Conservation (phyloP, 495 filamentous ascomycete species). For the Sabuloglossum arenarium region DNA sequence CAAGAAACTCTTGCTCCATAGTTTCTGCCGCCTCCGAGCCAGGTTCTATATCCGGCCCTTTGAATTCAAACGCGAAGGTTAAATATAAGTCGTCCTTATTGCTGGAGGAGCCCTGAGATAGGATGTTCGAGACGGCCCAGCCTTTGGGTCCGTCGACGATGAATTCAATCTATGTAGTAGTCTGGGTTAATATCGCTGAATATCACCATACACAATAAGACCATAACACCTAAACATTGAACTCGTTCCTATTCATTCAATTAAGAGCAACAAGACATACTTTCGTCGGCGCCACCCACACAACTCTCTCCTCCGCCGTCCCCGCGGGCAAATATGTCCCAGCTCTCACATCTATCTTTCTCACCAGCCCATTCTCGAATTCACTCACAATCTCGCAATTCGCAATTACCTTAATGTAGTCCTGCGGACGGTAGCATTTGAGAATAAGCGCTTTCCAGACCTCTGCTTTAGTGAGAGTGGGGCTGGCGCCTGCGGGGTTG, state of each 20-base stretch:
- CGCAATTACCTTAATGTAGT: conserved; percentile 28
- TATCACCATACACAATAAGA: no score
- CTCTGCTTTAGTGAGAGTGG: conserved; percentile 23
- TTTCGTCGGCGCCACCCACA: conserved; percentile 11
- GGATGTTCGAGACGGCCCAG: conserved; percentile 23
- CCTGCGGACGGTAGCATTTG: conserved; percentile 28
- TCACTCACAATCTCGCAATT: conserved; percentile 18
- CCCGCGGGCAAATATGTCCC: not conserved
- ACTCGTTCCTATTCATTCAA: no score
- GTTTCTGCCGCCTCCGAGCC: conserved; percentile 12
- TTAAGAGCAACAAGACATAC: conserved; percentile 5
- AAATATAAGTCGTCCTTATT: conserved; percentile 24
- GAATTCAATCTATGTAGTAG: not conserved
- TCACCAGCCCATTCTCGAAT: not conserved
- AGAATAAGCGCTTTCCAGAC: conserved; percentile 29
- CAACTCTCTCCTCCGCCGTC: conserved; percentile 8
- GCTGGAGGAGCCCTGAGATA: conserved; percentile 24
- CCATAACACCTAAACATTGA: no score
- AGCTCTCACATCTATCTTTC: not conserved
- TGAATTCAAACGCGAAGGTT: conserved; percentile 33
- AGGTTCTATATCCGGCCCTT: conserved; percentile 16
- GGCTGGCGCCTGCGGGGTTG: conserved; percentile 24
- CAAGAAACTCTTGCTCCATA: conserved; percentile 11
- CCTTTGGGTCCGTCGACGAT: not conserved
- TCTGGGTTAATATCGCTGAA: no score